Evolutionary conservation across 805 yeast species (phyloP), one percentile per base, ranked within the genome.

Genomic region (Saccharomycopsis fodiens): DNA sequence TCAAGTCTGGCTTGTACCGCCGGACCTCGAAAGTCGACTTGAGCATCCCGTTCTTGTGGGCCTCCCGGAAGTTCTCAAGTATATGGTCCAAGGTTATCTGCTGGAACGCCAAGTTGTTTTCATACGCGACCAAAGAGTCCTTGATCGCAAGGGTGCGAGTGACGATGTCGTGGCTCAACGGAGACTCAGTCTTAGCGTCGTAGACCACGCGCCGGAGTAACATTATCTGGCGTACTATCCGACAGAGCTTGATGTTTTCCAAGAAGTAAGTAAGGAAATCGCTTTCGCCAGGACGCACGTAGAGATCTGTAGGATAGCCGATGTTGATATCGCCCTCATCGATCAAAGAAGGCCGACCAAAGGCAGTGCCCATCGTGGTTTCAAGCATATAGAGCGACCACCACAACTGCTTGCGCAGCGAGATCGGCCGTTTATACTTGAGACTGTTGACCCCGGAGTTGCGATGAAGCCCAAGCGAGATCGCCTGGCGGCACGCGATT

Each of bases 401-500:
- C 45, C 61, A 57, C 2, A 60, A 42, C 38, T 59, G 63, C 4
- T 56, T 55, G 27, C 51, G 25, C 22, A 43, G 16, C 16, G 44
- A 34, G 57, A 66, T 55, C n/a, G 67, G 59, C 31, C 70, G 53
- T 41, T 63, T 65, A 64, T 61, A 64, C 32, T 67, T 71, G 39
- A 67, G 69, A 2, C 63, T 60, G 37, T 60, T 61, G 6, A 63
- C 65, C 27, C 65, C 64, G 23, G 65, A 56, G 39, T 60, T 63
- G 42, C 70, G 59, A 53, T 73, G 75, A 2, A 72, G 55, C 0
- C 78, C 78, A n/a, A 73, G 55, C n/a, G 74, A 63, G 23, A 67
- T 62, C 1, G 72, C 66, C 55, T 73, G 78, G 42, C 73, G 60
- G 1, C 70, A 63, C 5, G 77, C 76, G 38, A 70, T 47, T 36